Conservation (phyloP, 169 alveolate species). For the Eimeria falciformis region DNA sequence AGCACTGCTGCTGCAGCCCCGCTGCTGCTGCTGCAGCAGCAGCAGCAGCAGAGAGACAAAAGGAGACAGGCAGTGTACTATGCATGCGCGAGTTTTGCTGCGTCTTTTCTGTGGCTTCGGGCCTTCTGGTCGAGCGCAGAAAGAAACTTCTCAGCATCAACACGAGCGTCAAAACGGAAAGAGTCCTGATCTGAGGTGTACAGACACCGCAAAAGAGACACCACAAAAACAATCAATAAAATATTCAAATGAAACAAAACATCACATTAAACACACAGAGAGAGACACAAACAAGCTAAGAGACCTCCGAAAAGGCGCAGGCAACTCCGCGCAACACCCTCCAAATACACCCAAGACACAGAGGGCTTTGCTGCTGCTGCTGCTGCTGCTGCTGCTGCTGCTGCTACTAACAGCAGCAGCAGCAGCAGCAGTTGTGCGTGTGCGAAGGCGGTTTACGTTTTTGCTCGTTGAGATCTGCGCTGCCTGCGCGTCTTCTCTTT, state of each 20-base stretch:
- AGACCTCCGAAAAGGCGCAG: no score
- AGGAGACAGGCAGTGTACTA: no score
- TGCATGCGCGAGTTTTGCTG: neutral
- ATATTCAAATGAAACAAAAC: no score
- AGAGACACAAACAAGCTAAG: no score
- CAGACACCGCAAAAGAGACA: neutral
- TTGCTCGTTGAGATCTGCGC: constrained; percentile 31
- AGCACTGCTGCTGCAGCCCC: no score
- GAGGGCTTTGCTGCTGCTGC: no score
- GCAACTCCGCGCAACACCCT: no score
- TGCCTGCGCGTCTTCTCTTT: constrained; percentile 28
- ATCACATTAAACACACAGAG: no score
- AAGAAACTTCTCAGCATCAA: constrained; percentile 73
- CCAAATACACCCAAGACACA: no score
- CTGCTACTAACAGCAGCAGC: neutral
- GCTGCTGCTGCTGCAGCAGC: no score
- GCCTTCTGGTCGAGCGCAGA: constrained; percentile 59
- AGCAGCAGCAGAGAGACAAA: no score
- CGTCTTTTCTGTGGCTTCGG: constrained; percentile 5
- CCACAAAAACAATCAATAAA: neutral
- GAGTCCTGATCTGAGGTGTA: constrained; percentile 56
- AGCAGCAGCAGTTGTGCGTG: neutral
- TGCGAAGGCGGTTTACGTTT: neutral
- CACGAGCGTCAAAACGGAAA: constrained; percentile 74
- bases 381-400: no score